Percentiles rank a stretch among this genome's conserved stretches.
Conservation (phyloP, 2,329 filamentous ascomycete genomes). For the Aureobasidium leucospermi region DNA sequence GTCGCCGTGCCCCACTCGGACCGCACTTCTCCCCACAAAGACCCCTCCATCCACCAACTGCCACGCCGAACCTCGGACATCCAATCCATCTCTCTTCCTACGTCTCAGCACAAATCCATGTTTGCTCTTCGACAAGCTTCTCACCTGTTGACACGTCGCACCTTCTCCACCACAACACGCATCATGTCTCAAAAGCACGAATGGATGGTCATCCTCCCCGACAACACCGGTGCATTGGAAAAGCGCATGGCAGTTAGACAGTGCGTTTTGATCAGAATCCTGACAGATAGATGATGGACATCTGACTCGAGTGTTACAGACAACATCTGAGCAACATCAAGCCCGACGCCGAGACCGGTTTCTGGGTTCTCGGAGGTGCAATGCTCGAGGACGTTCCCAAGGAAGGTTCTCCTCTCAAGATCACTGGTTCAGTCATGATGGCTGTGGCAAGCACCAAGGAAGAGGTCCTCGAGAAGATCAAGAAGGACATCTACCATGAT, state of each 20-base stretch:
- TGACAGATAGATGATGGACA: not conserved
- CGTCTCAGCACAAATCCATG: not conserved
- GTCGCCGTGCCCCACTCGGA: not conserved
- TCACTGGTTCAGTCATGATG: conserved; percentile 68
- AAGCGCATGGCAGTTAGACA: conserved; percentile 37
- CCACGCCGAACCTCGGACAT: conserved; percentile 5
- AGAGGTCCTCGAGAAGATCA: conserved; percentile 59
- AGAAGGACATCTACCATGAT: conserved; percentile 64
- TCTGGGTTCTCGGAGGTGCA: conserved; percentile 61
- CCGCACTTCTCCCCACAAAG: not conserved
- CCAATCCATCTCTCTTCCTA: not conserved
- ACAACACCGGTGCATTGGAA: conserved; percentile 34
- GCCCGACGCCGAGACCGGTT: conserved; percentile 46
- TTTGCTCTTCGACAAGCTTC: not conserved
- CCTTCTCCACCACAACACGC: conserved; percentile 17
- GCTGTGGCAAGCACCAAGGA: conserved; percentile 59
- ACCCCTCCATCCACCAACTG: not conserved
- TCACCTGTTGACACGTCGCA: not conserved
- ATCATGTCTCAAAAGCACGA: conserved; percentile 33
- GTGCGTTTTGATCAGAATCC: conserved; percentile 28
- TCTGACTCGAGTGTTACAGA: conserved; percentile 13
- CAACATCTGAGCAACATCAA: conserved; percentile 53
- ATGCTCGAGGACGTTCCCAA: conserved; percentile 57
- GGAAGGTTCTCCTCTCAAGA: conserved; percentile 58
- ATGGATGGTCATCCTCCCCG: conserved; percentile 46